phyloP scores from a whole-genome alignment of 257 asterid species.

The Verbena officinalis region DNA sequence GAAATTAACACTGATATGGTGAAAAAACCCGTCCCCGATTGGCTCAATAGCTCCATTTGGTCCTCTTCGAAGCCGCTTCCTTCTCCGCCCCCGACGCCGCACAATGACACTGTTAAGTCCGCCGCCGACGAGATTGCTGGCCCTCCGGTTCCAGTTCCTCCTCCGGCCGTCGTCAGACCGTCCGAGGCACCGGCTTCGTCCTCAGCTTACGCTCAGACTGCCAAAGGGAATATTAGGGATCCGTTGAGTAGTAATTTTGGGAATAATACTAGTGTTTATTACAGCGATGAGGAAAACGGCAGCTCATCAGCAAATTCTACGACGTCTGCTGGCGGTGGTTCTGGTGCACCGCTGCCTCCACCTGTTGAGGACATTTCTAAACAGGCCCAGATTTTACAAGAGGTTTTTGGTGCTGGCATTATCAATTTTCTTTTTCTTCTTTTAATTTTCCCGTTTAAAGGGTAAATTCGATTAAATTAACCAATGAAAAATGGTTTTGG shows the following conservation, averaged over 20 bases:
- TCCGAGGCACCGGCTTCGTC: constrained; percentile 34
- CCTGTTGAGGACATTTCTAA: constrained; percentile 60
- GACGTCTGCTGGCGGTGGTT: constrained; percentile 33
- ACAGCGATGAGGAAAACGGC: constrained; percentile 56
- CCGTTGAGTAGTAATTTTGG: constrained; percentile 47
- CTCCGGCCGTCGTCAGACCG: constrained; percentile 37
- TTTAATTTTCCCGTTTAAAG: not conserved
- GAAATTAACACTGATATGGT: constrained; percentile 25
- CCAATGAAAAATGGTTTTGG: not conserved
- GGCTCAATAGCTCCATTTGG: constrained; percentile 87
- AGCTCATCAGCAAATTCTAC: constrained; percentile 40
- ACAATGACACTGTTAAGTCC: constrained; percentile 26
- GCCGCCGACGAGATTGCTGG: constrained; percentile 33
- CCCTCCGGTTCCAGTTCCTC: constrained; percentile 41
- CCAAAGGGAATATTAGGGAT: constrained; percentile 52
- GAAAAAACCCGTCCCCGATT: constrained; percentile 66
- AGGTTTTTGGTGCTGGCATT: constrained; percentile 47
- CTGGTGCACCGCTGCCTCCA: constrained; percentile 31
- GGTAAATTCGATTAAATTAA: constrained; percentile 4
- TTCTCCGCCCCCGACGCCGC: constrained; percentile 31
- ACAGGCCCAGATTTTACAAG: constrained; percentile 70
- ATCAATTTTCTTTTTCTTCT: not conserved
- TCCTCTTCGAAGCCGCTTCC: constrained; percentile 48
- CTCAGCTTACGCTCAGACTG: constrained; percentile 19
- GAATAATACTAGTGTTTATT: constrained; percentile 32